Base-by-base conservation (phyloP, 1,284 basidiomycete genomes). In the Calocybe gambosa region DNA sequence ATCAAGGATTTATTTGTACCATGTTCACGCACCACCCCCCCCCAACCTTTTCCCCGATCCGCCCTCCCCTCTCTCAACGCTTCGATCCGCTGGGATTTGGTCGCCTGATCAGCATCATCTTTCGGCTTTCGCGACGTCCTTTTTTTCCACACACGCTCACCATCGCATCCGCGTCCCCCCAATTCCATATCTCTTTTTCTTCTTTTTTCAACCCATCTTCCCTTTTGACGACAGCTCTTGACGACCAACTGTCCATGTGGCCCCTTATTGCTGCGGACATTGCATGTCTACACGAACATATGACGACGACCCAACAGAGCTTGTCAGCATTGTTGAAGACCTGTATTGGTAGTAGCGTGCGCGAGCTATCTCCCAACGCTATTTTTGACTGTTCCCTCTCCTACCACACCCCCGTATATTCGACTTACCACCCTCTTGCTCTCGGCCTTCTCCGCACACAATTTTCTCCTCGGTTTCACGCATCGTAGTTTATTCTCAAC, bases 31-130 rank as follows among this genome's bases (percentile, higher is more conserved):
- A 34, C 8, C n/a, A 34, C 31, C 13, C 31, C 31, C n/a, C n/a
- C 31, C 31, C 4, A 34, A 15, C 13, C 31, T 16, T 2, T 15
- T 50, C 49, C 36, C 49, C 21, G 21, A 7, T 23, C 21, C 21
- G 21, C 21, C 19, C 28, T 12, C 47, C 50, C 51, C 45, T 45
- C 48, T 44, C 35, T 12, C 38, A 43, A 29, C 9, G 28, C 13
- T 13, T 35, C 38, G 25, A 42, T 36, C 44, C 43, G 38, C 42
- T 49, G 55, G 47, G 45, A 47, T 47, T 44, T 54, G 40, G 56
- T 51, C 53, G 65, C 55, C 62, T 64, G 61, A 64, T 64, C 64
- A 65, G 58, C 60, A 50, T 50, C 51, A 43, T 48, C 18, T 51
- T 40, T 39, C 50, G 56, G 48, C 49, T 34, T 34, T 34, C n/a